A percentile compares a stretch with the other conserved stretches of the same genome.
phyloP scores from a whole-genome alignment of 2,329 filamentous ascomycete genomes.

The Truncatella angustata region DNA sequence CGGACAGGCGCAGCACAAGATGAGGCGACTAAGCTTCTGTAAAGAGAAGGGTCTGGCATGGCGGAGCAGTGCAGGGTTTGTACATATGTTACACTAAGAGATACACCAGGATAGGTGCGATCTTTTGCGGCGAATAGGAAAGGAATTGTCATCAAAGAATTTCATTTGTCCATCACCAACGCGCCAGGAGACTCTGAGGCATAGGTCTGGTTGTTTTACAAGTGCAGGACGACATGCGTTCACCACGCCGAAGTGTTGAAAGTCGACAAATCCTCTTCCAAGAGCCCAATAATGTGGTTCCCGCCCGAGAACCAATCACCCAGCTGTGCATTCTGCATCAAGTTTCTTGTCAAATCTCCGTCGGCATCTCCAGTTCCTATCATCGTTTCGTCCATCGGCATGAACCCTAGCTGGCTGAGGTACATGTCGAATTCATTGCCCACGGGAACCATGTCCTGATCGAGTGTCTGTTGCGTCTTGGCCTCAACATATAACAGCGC shows the following conservation, averaged over 20 bases:
- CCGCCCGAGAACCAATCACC: conserved; percentile 34
- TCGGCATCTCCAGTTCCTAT: neutral
- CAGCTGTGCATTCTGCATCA: conserved; percentile 26
- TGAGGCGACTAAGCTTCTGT: conserved; percentile 10
- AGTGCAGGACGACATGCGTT: neutral
- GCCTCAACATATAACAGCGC: conserved; percentile 59
- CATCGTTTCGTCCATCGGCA: conserved; percentile 23
- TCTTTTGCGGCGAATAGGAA: neutral
- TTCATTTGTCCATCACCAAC: neutral
- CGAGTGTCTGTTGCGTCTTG: conserved; percentile 37
- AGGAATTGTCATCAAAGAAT: neutral
- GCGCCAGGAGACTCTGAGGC: neutral
- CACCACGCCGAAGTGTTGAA: conserved; percentile 24
- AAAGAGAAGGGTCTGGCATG: neutral
- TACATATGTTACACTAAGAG: conserved; percentile 8
- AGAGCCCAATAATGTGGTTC: conserved; percentile 30
- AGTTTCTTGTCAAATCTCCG: neutral
- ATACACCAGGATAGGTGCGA: neutral
- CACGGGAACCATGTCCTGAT: conserved; percentile 22
- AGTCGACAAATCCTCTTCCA: conserved; percentile 30
- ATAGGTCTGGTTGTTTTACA: neutral
- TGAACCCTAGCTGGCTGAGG: conserved; percentile 30
- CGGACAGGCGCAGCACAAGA: conserved; percentile 9
- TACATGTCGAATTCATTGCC: conserved; percentile 32
- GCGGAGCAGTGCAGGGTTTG: neutral